These are phyloP conservation scores for Leptographium galeiforme DNA, from an alignment of 2,329 filamentous ascomycete genomes.

Conservation along the genomic window DNA sequence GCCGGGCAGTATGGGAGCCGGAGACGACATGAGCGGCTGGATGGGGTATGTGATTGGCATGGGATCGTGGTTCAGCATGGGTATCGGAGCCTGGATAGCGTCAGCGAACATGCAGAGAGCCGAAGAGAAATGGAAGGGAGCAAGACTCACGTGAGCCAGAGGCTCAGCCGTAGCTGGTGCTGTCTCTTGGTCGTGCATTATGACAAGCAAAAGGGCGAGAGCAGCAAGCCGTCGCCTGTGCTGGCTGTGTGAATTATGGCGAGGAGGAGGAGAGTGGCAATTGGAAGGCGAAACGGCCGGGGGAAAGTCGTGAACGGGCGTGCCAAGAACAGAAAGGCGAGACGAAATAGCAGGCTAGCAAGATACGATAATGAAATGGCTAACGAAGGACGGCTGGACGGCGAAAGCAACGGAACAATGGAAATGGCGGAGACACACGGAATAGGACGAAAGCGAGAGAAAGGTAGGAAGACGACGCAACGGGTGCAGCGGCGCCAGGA, in stretches of 20 bases:
- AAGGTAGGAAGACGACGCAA: background rate
- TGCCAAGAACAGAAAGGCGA: background rate
- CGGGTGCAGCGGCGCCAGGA: background rate
- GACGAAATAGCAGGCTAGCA: background rate
- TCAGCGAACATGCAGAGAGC: background rate
- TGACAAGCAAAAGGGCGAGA: background rate
- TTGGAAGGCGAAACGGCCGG: background rate
- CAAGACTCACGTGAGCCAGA: background rate
- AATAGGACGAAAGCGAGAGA: background rate
- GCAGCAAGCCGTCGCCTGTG: too few relatives aligned
- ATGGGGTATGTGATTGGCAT: background rate
- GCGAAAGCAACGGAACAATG: background rate
- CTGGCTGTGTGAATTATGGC: background rate
- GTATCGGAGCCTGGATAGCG: background rate
- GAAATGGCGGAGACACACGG: background rate
- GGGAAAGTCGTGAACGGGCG: background rate
- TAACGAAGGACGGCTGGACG: background rate
- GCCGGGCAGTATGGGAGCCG: constrained; percentile 52
- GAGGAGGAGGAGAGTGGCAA: background rate
- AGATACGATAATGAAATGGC: background rate
- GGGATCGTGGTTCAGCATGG: background rate
- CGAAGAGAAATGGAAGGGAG: background rate
- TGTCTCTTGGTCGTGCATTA: background rate
- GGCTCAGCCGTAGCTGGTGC: background rate
- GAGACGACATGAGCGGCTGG: constrained; percentile 19